phyloP scores from a whole-genome alignment of 2,329 filamentous ascomycete genomes.

The Botrytis paeoniae region DNA sequence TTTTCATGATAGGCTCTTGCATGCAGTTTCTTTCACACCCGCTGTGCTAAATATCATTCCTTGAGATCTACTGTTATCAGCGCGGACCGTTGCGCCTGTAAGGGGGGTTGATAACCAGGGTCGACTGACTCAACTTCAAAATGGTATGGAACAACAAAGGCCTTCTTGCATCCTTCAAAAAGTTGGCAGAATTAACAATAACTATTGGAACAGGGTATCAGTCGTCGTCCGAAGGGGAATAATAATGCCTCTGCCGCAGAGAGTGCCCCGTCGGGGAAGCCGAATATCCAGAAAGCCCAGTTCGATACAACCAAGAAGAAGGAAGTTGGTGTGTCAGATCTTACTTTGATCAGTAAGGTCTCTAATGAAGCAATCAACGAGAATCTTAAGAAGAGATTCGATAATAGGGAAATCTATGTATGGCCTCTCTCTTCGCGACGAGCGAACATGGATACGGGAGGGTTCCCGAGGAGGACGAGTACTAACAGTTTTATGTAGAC shows the following conservation, averaged over 20 bases:
- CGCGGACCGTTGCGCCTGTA: conserved; percentile 20
- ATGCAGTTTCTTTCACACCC: conserved; percentile 1
- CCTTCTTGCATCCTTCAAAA: not conserved
- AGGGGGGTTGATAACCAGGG: conserved; percentile 7
- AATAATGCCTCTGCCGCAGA: conserved; percentile 34
- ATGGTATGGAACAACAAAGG: conserved; percentile 31
- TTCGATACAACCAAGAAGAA: conserved; percentile 98
- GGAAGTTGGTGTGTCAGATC: conserved; percentile 96
- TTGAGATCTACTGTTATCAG: not conserved
- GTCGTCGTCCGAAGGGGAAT: conserved; percentile 38
- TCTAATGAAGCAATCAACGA: conserved; percentile 99
- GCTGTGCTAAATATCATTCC: not conserved
- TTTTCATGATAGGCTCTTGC: conserved; percentile 6
- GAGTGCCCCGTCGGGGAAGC: conserved; percentile 32
- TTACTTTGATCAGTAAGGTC: conserved; percentile 96
- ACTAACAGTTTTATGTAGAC: conserved; percentile 51
- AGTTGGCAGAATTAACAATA: conserved; percentile 19
- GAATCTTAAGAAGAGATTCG: conserved; percentile 96
- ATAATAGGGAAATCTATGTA: conserved; percentile 93
- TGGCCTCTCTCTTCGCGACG: conserved; percentile 22
- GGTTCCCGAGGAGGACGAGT: not conserved
- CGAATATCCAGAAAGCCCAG: conserved; percentile 88
- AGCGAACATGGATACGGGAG: not conserved
- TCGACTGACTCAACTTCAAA: conserved; percentile 25
- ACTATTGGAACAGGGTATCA: conserved; percentile 35